phyloP scores from a whole-genome alignment of 352 stramenopile species.

The Albugo candida region DNA sequence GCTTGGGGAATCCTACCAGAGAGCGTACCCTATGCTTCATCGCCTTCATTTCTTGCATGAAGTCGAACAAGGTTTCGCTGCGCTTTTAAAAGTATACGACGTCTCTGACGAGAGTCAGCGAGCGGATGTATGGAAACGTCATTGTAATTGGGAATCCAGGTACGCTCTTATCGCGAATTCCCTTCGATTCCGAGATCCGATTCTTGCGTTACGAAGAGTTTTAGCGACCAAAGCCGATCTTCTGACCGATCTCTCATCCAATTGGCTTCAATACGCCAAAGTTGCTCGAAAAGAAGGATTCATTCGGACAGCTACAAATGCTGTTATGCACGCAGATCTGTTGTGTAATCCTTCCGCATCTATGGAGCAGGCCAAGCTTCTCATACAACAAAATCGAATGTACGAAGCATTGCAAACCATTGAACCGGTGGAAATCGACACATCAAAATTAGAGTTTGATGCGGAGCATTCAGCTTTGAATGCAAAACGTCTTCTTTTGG shows the following conservation, averaged over 20 bases:
- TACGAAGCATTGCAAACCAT: constrained; percentile 71
- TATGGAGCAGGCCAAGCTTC: constrained; percentile 62
- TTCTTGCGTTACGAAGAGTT: constrained; percentile 61
- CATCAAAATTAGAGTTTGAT: constrained; percentile 47
- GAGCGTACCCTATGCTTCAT: constrained; percentile 50
- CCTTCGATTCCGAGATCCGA: constrained; percentile 64
- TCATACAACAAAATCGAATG: constrained; percentile 65
- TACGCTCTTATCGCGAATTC: constrained; percentile 55
- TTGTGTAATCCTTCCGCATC: constrained; percentile 51
- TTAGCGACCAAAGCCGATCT: constrained; percentile 12
- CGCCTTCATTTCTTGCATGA: constrained; percentile 65
- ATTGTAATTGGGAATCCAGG: constrained; percentile 45
- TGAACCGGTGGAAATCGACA: constrained; percentile 61
- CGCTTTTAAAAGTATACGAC: constrained; percentile 16
- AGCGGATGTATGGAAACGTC: constrained; percentile 24
- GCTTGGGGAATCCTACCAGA: constrained; percentile 54
- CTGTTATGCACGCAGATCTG: constrained; percentile 68
- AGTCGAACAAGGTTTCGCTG: constrained; percentile 47
- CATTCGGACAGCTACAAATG: constrained; percentile 55
- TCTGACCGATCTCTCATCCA: constrained; percentile 23
- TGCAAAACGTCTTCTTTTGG: constrained; percentile 81
- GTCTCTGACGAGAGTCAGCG: constrained; percentile 11
- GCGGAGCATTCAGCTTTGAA: constrained; percentile 51
- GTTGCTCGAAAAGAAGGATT: constrained; percentile 68
- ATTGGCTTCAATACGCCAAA: constrained; percentile 72